Conservation (phyloP, 495 filamentous ascomycete genomes). For the Echria macrotheca region DNA sequence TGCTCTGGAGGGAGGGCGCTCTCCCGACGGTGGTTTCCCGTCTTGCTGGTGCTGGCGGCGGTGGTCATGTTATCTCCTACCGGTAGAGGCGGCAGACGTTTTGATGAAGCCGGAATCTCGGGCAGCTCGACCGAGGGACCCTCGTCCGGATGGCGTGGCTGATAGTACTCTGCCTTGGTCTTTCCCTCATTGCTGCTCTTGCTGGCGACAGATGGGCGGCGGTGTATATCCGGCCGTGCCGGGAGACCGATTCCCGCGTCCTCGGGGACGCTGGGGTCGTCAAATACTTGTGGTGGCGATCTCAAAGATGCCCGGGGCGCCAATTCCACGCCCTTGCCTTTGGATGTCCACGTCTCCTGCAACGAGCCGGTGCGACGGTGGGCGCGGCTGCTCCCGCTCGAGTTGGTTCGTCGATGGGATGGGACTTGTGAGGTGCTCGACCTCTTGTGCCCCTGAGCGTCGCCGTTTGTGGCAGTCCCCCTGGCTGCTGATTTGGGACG, state of each 20-base stretch:
- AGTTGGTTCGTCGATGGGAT: neutral
- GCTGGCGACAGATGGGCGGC: neutral
- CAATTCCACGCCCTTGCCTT: neutral
- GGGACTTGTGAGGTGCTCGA: neutral
- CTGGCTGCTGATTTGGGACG: neutral
- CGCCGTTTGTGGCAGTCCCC: neutral
- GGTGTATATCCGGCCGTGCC: neutral
- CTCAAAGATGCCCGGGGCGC: no score
- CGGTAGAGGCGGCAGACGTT: no score
- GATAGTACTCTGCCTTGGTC: neutral
- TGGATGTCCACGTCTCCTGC: neutral
- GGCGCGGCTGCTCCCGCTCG: neutral
- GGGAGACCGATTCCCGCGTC: neutral
- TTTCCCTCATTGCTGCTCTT: neutral
- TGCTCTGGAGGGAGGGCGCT: no score
- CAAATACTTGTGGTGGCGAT: neutral
- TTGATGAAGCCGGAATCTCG: neutral
- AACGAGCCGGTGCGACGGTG: neutral
- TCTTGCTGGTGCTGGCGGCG: neutral
- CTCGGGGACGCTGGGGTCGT: neutral
- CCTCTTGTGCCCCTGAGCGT: no score
- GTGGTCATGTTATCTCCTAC: neutral
- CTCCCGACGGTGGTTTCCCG: neutral
- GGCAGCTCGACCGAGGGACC: neutral
- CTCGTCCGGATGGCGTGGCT: neutral